Base-by-base conservation (phyloP, 805 yeast species). In the Metschnikowia koreensis region DNA sequence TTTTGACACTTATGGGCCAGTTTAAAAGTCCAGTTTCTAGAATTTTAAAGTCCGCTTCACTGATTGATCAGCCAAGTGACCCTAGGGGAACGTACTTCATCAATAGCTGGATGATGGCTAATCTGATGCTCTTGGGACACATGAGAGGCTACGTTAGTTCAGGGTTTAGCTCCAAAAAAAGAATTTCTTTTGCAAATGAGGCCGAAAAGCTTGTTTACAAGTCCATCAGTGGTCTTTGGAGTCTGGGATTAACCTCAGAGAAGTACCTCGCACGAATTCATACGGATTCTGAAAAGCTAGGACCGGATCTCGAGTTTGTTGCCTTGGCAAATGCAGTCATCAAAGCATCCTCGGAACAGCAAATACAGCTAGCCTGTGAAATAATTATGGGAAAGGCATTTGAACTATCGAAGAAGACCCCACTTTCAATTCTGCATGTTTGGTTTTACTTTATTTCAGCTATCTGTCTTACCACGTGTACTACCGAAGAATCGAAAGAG, bases 1-100 rank as follows among this genome's bases (percentile, higher is more conserved):
- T 79, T 53, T 66, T 74, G 34, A 57, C 67, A 22, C 65, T 75
- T 3, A 53, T 79, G 54, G 83, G 80, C 2, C 60, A 67, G 5
- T 71, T 68, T 47, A 60, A 73, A 17, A 80, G 77, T 44, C 77
- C 82, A 0, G 38, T 69, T 26, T 52, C 61, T 6, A 71, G 66
- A 26, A 58, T 77, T 1, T 48, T 73, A 41, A 69, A 67, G 44
- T 62, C 44, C 36, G 48, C 52, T 11, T 43, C 55, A 7, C 45
- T 39, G 12, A 37, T 56, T 6, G 50, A 51, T 12, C 51, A 44
- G 34, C 47, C 47, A 7, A 10, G 39, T 13, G 50, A 41, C 17
- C 11, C 50, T 2, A 48, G 40, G 13, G 48, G 46, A 10, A 56
- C 46, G 8, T 27, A 44, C 29, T 58, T 54, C 16, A 44, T 56